phyloP scores from a whole-genome alignment of 2,329 filamentous ascomycete species.

The Sporothrix protearum region DNA sequence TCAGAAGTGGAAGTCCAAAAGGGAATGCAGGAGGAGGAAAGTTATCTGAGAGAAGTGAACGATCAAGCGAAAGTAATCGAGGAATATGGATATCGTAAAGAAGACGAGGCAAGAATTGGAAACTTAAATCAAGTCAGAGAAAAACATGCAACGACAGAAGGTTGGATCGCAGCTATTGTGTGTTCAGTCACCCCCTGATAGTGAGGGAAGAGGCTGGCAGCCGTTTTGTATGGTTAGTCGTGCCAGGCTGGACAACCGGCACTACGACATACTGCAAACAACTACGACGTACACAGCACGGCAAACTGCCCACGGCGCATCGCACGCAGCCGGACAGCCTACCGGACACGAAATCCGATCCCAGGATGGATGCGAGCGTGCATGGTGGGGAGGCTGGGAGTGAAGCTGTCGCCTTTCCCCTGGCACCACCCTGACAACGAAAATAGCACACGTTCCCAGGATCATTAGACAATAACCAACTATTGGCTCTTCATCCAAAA shows the following conservation, averaged over 20 bases:
- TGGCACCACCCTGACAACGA: too few relatives aligned
- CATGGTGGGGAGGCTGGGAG: background rate
- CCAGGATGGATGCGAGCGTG: background rate
- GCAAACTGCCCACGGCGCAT: background rate
- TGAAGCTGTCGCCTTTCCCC: conserved; percentile 1
- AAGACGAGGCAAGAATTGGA: background rate
- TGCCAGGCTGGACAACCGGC: background rate
- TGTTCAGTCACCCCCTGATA: background rate
- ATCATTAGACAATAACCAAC: too few relatives aligned
- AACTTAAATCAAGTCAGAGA: background rate
- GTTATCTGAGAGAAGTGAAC: background rate
- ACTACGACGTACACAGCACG: background rate
- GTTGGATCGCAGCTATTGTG: background rate
- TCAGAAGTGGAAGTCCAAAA: background rate
- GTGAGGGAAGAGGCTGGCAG: background rate
- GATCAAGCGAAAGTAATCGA: background rate
- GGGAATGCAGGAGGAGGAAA: background rate
- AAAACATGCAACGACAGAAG: background rate
- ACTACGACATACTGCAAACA: background rate
- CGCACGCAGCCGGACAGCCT: background rate
- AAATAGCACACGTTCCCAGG: too few relatives aligned
- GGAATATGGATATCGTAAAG: background rate
- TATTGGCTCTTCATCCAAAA: conserved; percentile 1
- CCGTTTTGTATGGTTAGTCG: background rate
- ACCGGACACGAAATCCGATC: background rate